Conservation (phyloP, 768 basidiomycete genomes). For the Kwoniella newhampshirensis region DNA sequence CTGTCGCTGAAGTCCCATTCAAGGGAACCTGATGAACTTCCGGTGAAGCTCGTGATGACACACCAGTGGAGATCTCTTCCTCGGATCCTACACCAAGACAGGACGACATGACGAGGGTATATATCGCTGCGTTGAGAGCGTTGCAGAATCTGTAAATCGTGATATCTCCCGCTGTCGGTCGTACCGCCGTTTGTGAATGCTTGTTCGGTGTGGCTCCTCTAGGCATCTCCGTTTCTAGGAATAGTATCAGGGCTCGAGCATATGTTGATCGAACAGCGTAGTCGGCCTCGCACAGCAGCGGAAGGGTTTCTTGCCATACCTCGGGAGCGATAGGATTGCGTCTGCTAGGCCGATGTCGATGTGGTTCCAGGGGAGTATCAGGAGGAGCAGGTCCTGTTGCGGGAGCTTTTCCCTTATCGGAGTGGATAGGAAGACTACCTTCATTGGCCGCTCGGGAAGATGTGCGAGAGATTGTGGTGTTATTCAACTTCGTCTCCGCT, state of each 20-base stretch:
- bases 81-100: constrained; percentile 61
- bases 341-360: constrained; percentile 15
- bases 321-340: constrained; percentile 66
- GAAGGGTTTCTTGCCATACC: constrained; percentile 86
- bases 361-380: constrained; percentile 23
- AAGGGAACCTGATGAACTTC: too few relatives aligned
- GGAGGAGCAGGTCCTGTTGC: constrained; percentile 2
- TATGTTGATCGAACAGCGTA: constrained; percentile 78
- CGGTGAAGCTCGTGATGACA: neutral
- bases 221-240: constrained; percentile 70
- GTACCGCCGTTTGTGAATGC: constrained; percentile 56
- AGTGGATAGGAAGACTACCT: constrained; percentile 1
- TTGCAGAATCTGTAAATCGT: constrained; percentile 69
- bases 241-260: constrained; percentile 68
- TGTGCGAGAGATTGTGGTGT: neutral
- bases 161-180: constrained; percentile 54
- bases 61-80: constrained; percentile 30
- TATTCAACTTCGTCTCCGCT: constrained; percentile 9
- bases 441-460: constrained; percentile 3
- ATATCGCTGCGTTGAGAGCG: constrained; percentile 76
- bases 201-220: constrained; percentile 60
- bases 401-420: constrained; percentile 36
- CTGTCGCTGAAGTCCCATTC: neutral
- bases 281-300: constrained; percentile 75
- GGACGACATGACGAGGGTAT: constrained; percentile 71